Evolutionary conservation across 2,329 filamentous ascomycete species (phyloP).

Genomic region (Ophiostoma ips): DNA sequence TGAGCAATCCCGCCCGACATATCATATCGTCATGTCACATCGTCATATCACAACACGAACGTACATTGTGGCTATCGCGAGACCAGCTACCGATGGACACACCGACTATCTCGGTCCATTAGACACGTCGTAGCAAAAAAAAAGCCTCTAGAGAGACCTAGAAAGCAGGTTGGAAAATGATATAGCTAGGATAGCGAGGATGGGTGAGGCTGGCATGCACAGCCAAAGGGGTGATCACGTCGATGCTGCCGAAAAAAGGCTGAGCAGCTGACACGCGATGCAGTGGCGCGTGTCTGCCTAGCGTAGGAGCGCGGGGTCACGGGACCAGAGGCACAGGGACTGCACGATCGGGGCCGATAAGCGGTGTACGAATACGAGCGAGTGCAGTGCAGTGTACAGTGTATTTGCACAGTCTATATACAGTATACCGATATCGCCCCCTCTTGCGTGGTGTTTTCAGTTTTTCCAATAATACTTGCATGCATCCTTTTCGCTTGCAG

Average conservation of each 20-base stretch:
- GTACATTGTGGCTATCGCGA: background rate
- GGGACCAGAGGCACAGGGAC: slow-evolving; percentile 4
- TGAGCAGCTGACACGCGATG: background rate
- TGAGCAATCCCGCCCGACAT: too few species aligned
- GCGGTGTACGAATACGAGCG: background rate
- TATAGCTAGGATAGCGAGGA: too few species aligned
- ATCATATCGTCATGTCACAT: too few species aligned
- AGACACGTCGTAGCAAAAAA: background rate
- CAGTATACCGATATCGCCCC: too few species aligned
- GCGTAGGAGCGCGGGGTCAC: slow-evolving; percentile 10
- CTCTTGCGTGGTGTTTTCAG: too few species aligned
- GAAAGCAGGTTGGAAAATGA: too few species aligned
- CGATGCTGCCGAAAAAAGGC: background rate
- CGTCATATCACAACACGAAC: background rate
- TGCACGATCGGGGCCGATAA: too few species aligned
- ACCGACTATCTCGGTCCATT: background rate
- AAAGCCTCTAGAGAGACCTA: too few species aligned
- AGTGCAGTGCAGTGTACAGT: too few species aligned
- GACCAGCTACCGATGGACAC: background rate
- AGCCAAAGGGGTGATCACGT: background rate
- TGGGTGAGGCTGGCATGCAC: background rate
- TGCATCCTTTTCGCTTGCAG: too few species aligned
- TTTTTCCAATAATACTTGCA: too few species aligned
- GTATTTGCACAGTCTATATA: too few species aligned
- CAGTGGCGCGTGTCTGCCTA: slow-evolving; percentile 10